Base-by-base conservation (phyloP, 768 basidiomycete species). In the Gymnopilus dilepis region DNA sequence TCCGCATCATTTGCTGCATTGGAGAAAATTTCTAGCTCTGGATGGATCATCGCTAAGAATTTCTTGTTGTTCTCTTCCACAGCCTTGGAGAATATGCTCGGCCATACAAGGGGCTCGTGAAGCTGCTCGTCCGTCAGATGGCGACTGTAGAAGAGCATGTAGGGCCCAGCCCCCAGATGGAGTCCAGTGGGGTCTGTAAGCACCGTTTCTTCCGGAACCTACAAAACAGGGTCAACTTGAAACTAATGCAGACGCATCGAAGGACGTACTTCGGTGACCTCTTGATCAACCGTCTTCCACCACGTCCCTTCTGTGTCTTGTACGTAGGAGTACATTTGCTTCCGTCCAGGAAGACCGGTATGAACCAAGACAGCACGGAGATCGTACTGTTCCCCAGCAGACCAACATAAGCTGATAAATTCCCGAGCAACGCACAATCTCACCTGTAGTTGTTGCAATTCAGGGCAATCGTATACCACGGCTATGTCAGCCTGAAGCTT, bases 221-320 rank as follows among this genome's bases (percentile, higher is more conserved):
- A 56, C 8, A 17, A 26, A 30, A 21, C 13, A n/a, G 47, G 28
- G 15, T 30, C 54, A 40, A 64, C 34, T 40, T 37, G 21, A 48
- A 28, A 12, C 45, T 7, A 28, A n/a, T 38, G 4, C 24, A 45
- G 42, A 19, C 33, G 6, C 26, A 51, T 7, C n/a, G 60, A 13
- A 38, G 8, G 17, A 50, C 60, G 33, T 62, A 86, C 92, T 82
- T 90, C 84, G 0, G 84, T 86, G 2, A 92, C 88, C 11, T 77
- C 75, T 59, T 84, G 83, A 66, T 93, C 93, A 7, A 89, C 80
- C 2, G 86, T 89, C 75, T 91, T 94, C 90, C 91, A 94, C 92
- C 92, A 95, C 3, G 71, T 74, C 5, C 82, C 87, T 43, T 84
- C 80, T 28, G 71, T 72, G 58, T 87, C 83, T 60, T 87, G 84